These are phyloP conservation scores for Lactifluus rugatus DNA, from an alignment of 768 basidiomycete genomes.

Conservation along the genomic window DNA sequence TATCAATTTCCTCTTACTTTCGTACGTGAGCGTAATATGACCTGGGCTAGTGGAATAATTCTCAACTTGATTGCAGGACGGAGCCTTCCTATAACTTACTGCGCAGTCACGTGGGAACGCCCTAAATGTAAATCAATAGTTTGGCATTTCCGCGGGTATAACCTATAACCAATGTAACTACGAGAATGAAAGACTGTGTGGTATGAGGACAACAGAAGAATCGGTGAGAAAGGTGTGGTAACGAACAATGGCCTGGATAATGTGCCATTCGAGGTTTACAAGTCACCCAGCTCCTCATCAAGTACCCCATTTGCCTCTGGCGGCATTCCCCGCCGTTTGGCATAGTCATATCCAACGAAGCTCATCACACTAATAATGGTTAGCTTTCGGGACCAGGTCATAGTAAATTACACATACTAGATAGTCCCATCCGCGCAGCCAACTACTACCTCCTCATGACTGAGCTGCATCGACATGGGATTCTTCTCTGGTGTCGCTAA, in stretches of 20 bases:
- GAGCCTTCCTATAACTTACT: no score
- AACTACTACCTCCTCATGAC: slow-evolving; percentile 84
- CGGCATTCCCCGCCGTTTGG: slow-evolving; percentile 25
- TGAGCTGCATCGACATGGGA: slow-evolving; percentile 89
- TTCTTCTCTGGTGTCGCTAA: slow-evolving; percentile 86
- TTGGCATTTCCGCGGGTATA: background rate
- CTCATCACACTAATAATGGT: slow-evolving; percentile 41
- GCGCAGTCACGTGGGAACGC: no score
- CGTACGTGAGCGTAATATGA: no score
- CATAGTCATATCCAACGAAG: slow-evolving; percentile 50
- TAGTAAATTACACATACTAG: slow-evolving; percentile 46
- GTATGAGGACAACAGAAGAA: background rate
- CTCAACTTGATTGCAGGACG: no score
- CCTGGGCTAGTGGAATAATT: no score
- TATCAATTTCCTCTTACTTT: background rate
- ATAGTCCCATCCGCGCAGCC: slow-evolving; percentile 89
- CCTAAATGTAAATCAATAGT: background rate
- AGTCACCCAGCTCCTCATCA: background rate
- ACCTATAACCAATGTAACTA: background rate
- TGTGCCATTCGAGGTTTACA: background rate
- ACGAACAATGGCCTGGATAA: background rate
- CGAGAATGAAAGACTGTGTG: background rate
- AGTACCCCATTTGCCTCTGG: background rate
- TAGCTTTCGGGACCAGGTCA: slow-evolving; percentile 14
- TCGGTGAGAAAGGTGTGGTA: background rate